Evolutionary conservation across 2,329 filamentous ascomycete genomes (phyloP).

Genomic region (Stachybotrys echinatus): DNA sequence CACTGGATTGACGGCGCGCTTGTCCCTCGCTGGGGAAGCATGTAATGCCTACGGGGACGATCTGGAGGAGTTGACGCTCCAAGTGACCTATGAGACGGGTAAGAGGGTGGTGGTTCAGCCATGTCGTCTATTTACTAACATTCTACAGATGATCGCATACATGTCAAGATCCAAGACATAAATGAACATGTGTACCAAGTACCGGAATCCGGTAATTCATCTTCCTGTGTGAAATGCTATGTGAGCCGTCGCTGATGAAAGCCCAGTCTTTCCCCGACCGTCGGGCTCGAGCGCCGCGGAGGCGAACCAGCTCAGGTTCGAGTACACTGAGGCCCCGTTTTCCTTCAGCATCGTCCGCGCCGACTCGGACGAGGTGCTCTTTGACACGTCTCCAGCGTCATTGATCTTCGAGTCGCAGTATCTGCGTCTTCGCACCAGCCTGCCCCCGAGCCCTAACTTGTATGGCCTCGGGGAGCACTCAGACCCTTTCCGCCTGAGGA

Average conservation of each 20-base stretch:
- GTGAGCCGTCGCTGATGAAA: not conserved
- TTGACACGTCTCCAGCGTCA: constrained; percentile 62
- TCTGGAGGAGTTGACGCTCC: constrained; percentile 58
- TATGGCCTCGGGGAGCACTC: constrained; percentile 78
- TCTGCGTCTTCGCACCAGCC: constrained; percentile 62
- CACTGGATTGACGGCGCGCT: constrained; percentile 60
- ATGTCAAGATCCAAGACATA: constrained; percentile 66
- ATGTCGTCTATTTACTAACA: constrained; percentile 41
- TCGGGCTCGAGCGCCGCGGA: constrained; percentile 13
- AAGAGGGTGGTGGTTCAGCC: not conserved
- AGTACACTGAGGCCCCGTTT: constrained; percentile 49
- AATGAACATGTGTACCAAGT: constrained; percentile 70
- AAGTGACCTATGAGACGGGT: constrained; percentile 41
- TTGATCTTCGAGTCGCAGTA: constrained; percentile 78
- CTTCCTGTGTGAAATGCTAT: not conserved
- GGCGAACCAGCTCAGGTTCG: constrained; percentile 41
- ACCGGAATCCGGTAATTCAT: constrained; percentile 42
- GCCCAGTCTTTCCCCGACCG: constrained; percentile 51
- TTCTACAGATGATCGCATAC: constrained; percentile 57
- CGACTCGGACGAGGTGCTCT: constrained; percentile 46
- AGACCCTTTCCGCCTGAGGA: constrained; percentile 64
- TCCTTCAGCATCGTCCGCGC: constrained; percentile 54
- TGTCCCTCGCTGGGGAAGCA: constrained; percentile 62
- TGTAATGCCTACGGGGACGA: constrained; percentile 80
- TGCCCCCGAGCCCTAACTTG: constrained; percentile 64